Conservation (phyloP, 1,284 basidiomycete species). For the Apiotrichum gracile region DNA sequence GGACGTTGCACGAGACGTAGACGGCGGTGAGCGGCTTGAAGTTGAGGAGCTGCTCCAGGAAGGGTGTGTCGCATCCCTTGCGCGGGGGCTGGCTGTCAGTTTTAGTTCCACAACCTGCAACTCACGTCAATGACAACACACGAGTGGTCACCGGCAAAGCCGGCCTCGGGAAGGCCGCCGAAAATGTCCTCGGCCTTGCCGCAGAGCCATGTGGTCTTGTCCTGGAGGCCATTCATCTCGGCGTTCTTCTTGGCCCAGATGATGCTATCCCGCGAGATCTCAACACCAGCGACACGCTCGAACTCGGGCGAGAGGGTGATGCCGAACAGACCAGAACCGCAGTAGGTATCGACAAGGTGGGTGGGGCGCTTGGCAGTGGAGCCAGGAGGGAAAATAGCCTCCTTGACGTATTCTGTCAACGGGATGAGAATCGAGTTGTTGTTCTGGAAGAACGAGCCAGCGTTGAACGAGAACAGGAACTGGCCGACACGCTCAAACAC, state of each 20-base stretch:
- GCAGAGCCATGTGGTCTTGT: slow-evolving; percentile 50
- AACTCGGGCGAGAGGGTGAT: slow-evolving; percentile 80
- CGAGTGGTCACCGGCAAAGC: slow-evolving; percentile 37
- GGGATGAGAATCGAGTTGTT: slow-evolving; percentile 87
- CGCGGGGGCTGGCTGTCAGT: slow-evolving; percentile 63
- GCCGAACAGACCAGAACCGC: slow-evolving; percentile 82
- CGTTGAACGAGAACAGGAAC: slow-evolving; percentile 79
- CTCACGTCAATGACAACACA: slow-evolving; percentile 47
- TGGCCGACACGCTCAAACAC: slow-evolving; percentile 80
- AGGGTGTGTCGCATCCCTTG: slow-evolving; percentile 80
- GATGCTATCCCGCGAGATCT: slow-evolving; percentile 70
- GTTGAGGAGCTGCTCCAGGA: slow-evolving; percentile 68
- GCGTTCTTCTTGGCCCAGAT: slow-evolving; percentile 74
- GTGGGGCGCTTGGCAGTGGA: slow-evolving; percentile 50
- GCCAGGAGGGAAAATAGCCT: slow-evolving; percentile 58
- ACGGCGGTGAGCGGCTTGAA: slow-evolving; percentile 70
- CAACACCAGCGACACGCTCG: slow-evolving; percentile 77
- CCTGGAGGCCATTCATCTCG: slow-evolving; percentile 57
- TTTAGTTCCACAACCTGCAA: not conserved
- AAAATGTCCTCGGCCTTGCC: slow-evolving; percentile 56
- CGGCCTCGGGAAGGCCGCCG: slow-evolving; percentile 32
- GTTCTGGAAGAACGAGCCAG: slow-evolving; percentile 94
- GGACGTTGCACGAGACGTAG: slow-evolving; percentile 88
- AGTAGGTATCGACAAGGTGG: slow-evolving; percentile 87
- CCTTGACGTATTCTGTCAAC: slow-evolving; percentile 72